Evolutionary conservation across 768 basidiomycete genomes (phyloP).

Genomic region (Suillus subaureus): DNA sequence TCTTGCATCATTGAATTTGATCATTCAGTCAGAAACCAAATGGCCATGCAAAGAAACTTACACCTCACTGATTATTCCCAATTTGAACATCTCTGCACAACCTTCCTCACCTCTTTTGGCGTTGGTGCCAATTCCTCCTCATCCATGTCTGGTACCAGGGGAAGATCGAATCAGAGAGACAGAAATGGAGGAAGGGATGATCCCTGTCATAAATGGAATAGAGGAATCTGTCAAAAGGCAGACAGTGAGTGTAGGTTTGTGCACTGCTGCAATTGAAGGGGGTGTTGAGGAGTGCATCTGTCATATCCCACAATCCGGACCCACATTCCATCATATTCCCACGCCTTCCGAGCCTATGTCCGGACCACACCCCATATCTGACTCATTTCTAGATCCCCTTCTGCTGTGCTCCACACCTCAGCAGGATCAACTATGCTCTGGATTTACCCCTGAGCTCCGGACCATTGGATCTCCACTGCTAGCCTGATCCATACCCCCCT

Average conservation of each 20-base stretch:
- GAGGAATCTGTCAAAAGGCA: not conserved
- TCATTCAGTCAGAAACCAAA: not conserved
- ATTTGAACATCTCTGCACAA: not conserved
- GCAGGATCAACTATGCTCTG: too few relatives aligned
- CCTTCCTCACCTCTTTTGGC: constrained; percentile 8
- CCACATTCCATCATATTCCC: too few relatives aligned
- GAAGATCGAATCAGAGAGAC: not conserved
- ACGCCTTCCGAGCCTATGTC: too few relatives aligned
- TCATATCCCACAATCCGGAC: too few relatives aligned
- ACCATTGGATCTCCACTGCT: too few relatives aligned
- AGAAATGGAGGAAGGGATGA: constrained; percentile 8
- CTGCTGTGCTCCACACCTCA: too few relatives aligned
- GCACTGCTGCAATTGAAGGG: not conserved
- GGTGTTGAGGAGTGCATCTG: not conserved
- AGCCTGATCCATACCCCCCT: too few relatives aligned
- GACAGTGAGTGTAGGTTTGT: constrained; percentile 8
- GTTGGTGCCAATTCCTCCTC: not conserved
- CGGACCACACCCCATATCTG: too few relatives aligned
- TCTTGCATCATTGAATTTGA: not conserved
- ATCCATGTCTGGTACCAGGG: not conserved
- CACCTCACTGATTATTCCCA: not conserved
- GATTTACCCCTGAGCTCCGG: too few relatives aligned
- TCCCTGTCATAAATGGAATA: constrained; percentile 12
- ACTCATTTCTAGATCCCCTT: too few relatives aligned
- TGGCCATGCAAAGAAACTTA: not conserved